Conservation (phyloP, 306 rosid species). For the Cucurbita moschata region DNA sequence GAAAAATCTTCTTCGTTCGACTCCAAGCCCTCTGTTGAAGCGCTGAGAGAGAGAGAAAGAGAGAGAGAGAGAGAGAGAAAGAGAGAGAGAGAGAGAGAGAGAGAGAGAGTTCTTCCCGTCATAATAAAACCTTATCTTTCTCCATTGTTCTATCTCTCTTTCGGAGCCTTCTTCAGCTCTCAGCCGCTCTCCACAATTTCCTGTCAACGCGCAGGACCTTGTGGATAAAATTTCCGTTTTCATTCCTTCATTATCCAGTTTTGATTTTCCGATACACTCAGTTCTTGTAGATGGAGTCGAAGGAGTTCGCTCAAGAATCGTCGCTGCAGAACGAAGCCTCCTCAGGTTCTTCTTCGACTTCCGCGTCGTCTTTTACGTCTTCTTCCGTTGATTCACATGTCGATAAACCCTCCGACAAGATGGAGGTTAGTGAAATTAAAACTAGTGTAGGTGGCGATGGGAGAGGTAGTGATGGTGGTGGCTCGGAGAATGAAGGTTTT, state of each 20-base stretch:
- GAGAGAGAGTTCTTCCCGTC: background rate
- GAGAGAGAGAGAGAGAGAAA: background rate
- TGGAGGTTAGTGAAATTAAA: background rate
- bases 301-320: constrained; percentile 10
- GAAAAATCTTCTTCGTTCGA: background rate
- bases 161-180: background rate
- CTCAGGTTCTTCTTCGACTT: constrained; percentile 18
- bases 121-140: constrained; percentile 7
- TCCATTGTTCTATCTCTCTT: background rate
- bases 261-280: background rate
- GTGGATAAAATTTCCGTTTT: background rate
- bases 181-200: constrained; percentile 1
- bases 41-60: background rate
- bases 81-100: background rate
- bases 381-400: constrained; percentile 13
- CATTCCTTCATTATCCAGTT: background rate
- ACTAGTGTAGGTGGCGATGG: constrained; percentile 5
- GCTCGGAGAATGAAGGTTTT: constrained; percentile 48
- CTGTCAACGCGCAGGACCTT: background rate
- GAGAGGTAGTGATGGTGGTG: constrained; percentile 14
- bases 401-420: background rate
- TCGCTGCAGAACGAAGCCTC: constrained; percentile 11
- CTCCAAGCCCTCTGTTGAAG: background rate
- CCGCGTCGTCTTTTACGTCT: constrained; percentile 9
- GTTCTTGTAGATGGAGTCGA: background rate